A percentile compares a stretch with the other conserved stretches of the same genome.
Conservation (phyloP, 192 early-diverging fungal species). For the Coemansia sp. region DNA sequence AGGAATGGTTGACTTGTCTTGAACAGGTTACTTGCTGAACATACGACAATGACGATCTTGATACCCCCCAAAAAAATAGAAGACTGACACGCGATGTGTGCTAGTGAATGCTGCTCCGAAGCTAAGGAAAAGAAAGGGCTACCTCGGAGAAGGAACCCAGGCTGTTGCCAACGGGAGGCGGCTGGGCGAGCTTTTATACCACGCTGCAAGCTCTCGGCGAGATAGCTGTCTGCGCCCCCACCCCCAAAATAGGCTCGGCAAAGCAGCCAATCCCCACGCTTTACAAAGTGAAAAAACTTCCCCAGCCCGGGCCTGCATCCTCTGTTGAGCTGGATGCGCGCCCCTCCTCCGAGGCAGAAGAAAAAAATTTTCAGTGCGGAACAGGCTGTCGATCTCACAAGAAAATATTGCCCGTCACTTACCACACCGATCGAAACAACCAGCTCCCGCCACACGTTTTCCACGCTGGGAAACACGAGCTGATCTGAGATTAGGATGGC, state of each 20-base stretch:
- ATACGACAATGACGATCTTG: constrained; percentile 13
- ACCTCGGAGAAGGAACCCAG: constrained; percentile 58
- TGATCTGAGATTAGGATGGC: background rate
- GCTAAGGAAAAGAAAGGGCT: constrained; percentile 43
- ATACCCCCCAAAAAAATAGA: constrained; percentile 1
- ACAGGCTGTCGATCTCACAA: background rate
- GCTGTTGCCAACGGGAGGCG: constrained; percentile 17
- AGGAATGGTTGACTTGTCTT: background rate
- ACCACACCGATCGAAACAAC: background rate
- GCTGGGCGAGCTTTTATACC: constrained; percentile 40
- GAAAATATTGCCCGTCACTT: background rate
- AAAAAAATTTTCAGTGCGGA: background rate
- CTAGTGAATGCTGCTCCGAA: constrained; percentile 44
- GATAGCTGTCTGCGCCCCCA: background rate
- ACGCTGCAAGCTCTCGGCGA: background rate
- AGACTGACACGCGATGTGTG: constrained; percentile 31
- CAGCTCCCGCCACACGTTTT: background rate
- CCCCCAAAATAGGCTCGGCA: background rate
- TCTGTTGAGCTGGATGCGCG: background rate
- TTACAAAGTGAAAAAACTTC: background rate
- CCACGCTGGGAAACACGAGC: background rate
- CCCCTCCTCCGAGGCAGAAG: background rate
- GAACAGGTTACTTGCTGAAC: constrained; percentile 6
- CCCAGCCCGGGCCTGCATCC: background rate
- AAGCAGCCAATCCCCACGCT: background rate